Evolutionary conservation across 805 yeast genomes (phyloP).

Genomic region (Candida hungchunana): DNA sequence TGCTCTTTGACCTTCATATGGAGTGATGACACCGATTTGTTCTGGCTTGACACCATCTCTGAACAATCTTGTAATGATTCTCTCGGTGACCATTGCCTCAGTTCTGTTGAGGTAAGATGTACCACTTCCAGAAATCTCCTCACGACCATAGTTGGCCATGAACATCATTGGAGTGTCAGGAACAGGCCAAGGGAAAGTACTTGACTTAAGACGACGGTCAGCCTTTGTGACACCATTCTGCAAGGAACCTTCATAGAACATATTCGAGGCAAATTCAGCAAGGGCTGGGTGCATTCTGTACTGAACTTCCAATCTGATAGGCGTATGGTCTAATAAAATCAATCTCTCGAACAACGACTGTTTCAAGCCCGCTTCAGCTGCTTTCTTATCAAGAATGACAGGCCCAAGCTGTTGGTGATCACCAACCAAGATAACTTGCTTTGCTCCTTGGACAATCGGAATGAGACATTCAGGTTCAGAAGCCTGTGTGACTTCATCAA

Average conservation of each 20-base stretch:
- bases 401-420: slow-evolving; percentile 97
- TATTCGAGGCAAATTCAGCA: slow-evolving; percentile 83
- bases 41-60: slow-evolving; percentile 72
- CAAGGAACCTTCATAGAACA: slow-evolving; percentile 88
- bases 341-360: slow-evolving; percentile 88
- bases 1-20: slow-evolving; percentile 91
- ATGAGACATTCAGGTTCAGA: slow-evolving; percentile 89
- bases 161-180: slow-evolving; percentile 88
- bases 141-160: slow-evolving; percentile 87
- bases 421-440: slow-evolving; percentile 86
- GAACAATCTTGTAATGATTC: slow-evolving; percentile 66
- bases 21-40: slow-evolving; percentile 90
- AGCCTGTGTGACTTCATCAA: slow-evolving; percentile 93
- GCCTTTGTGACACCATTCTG: slow-evolving; percentile 88
- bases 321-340: slow-evolving; percentile 75
- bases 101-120: slow-evolving; percentile 78
- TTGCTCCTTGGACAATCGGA: slow-evolving; percentile 85
- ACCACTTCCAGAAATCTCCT: slow-evolving; percentile 80
- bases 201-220: slow-evolving; percentile 51
- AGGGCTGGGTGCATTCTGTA: slow-evolving; percentile 92
- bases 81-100: slow-evolving; percentile 87
- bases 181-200: slow-evolving; percentile 90
- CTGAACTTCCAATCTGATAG: slow-evolving; percentile 84
- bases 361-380: slow-evolving; percentile 80
- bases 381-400: slow-evolving; percentile 72